Evolutionary conservation across 1,139 yeast species (phyloP).

Genomic region (Debaryomycetaceae sp.): DNA sequence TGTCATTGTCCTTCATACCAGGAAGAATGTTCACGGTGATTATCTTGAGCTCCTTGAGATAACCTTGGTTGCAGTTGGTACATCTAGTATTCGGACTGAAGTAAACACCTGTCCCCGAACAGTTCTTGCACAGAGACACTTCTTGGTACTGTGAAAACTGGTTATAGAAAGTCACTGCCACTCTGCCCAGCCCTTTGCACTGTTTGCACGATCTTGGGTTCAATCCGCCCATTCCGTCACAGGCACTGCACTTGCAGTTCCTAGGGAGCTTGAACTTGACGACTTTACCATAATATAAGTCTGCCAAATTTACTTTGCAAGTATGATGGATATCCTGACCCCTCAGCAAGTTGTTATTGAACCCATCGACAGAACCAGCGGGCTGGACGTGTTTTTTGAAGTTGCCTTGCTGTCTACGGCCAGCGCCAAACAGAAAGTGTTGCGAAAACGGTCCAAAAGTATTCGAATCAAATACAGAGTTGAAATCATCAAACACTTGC

Average conservation of each 20-base stretch:
- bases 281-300: conserved; percentile 37
- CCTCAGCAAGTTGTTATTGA: conserved; percentile 10
- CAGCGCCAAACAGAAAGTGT: conserved; percentile 6
- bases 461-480: conserved; percentile 25
- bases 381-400: conserved; percentile 23
- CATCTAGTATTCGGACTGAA: conserved; percentile 24
- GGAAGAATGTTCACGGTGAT: conserved; percentile 50
- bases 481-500: conserved; percentile 38
- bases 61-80: conserved; percentile 31
- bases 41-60: conserved; percentile 44
- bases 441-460: conserved; percentile 9
- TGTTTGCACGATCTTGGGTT: conserved; percentile 30
- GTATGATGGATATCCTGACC: conserved; percentile 45
- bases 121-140: conserved; percentile 30
- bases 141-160: conserved; percentile 35
- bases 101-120: conserved; percentile 35
- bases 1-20: conserved; percentile 52
- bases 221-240: conserved; percentile 39
- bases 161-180: conserved; percentile 29
- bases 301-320: conserved; percentile 34
- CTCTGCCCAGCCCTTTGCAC: conserved; percentile 40
- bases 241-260: conserved; percentile 29
- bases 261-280: conserved; percentile 41
- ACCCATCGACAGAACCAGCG: conserved; percentile 9
- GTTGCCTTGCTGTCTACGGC: conserved; percentile 4